Conservation (phyloP, 345 rosid species). For the Corchorus olitorius region DNA sequence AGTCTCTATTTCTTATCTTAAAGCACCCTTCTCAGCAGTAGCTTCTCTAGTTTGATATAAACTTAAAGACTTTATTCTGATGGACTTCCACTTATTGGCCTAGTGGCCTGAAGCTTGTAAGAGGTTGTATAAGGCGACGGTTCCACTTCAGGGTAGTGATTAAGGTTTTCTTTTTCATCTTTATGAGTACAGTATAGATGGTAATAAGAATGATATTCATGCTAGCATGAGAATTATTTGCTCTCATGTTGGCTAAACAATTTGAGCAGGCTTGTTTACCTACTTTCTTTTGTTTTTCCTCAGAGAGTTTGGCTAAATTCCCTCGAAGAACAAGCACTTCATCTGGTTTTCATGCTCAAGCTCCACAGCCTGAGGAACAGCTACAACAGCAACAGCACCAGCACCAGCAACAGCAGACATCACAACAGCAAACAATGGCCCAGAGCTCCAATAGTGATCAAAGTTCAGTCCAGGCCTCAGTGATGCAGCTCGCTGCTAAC, state of each 20-base stretch:
- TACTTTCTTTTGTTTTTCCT: constrained; percentile 22
- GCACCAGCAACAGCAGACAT: constrained; percentile 48
- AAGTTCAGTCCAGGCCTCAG: constrained; percentile 47
- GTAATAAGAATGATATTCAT: not conserved
- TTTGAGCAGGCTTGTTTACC: not conserved
- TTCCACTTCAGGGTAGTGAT: not conserved
- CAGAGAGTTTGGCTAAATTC: constrained; percentile 97
- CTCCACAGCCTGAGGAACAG: constrained; percentile 70
- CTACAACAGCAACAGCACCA: constrained; percentile 39
- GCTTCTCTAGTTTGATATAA: too few species aligned
- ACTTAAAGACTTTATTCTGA: too few species aligned
- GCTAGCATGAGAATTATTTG: constrained; percentile 10
- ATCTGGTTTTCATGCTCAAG: constrained; percentile 52
- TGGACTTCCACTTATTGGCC: too few species aligned
- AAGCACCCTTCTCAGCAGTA: too few species aligned
- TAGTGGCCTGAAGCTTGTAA: too few species aligned
- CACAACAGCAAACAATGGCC: constrained; percentile 47
- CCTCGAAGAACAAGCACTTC: constrained; percentile 72
- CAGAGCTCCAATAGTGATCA: constrained; percentile 55
- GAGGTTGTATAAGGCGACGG: too few species aligned
- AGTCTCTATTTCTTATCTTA: too few species aligned
- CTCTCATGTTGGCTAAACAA: not conserved
- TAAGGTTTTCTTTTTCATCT: not conserved
- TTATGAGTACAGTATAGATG: not conserved
- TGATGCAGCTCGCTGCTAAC: constrained; percentile 54